phyloP scores from a whole-genome alignment of 208 protist species.

The Spongospora subterranea region DNA sequence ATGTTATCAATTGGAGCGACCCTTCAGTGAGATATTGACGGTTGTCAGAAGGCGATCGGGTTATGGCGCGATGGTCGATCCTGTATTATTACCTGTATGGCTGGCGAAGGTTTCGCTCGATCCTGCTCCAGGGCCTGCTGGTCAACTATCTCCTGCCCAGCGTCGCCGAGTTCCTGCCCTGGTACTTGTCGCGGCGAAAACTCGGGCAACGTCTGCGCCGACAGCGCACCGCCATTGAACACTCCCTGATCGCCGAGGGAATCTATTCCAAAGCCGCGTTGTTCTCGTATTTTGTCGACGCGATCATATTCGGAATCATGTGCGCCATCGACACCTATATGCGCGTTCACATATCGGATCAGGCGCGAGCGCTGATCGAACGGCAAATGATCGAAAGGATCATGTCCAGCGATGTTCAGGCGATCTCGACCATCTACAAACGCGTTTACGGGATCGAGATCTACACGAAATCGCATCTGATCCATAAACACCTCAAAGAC shows the following conservation, averaged over 20 bases:
- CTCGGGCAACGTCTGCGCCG: background rate
- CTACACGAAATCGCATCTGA: background rate
- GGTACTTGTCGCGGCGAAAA: constrained; percentile 23
- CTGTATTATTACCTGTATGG: background rate
- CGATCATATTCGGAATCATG: background rate
- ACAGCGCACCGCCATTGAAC: background rate
- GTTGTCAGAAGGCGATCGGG: no score
- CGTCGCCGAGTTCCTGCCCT: background rate
- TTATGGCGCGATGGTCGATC: background rate
- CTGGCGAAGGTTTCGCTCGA: background rate
- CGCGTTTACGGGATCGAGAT: background rate
- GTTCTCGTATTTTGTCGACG: background rate
- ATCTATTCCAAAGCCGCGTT: background rate
- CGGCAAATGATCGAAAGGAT: background rate
- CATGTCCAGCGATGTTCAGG: background rate
- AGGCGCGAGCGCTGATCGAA: background rate
- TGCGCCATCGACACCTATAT: background rate
- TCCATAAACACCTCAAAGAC: background rate
- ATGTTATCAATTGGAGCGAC: no score
- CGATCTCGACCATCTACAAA: background rate
- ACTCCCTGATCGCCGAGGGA: background rate
- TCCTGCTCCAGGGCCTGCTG: background rate
- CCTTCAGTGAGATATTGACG: no score
- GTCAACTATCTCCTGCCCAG: background rate
- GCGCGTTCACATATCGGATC: background rate